These are phyloP conservation scores for Globisporangium spiculum DNA, from an alignment of 352 stramenopile species.

Conservation along the genomic window DNA sequence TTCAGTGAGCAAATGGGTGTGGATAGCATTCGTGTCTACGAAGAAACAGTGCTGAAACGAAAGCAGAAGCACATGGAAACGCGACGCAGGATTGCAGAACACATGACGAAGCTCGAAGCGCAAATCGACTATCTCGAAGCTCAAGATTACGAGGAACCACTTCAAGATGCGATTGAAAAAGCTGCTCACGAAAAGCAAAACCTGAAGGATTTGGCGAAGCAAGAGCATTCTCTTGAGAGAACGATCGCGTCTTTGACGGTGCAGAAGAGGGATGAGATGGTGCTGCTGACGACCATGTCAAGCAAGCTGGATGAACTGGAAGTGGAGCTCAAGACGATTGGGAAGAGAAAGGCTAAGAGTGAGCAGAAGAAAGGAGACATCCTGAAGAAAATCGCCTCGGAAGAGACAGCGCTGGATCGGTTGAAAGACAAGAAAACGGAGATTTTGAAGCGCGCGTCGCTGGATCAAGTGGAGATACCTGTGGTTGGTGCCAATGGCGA, in stretches of 20 bases:
- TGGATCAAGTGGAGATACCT: conserved; percentile 95
- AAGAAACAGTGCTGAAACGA: conserved; percentile 91
- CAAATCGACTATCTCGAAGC: conserved; percentile 69
- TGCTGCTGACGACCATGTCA: conserved; percentile 25
- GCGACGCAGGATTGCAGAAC: conserved; percentile 67
- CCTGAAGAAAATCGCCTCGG: conserved; percentile 80
- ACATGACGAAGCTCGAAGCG: conserved; percentile 80
- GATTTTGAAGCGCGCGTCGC: conserved; percentile 92
- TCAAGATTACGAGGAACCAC: conserved; percentile 60
- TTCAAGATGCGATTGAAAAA: conserved; percentile 44
- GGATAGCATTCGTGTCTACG: conserved; percentile 87
- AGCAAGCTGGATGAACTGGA: conserved; percentile 57
- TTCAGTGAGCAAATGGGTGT: conserved; percentile 81
- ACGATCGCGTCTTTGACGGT: conserved; percentile 55
- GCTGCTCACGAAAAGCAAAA: conserved; percentile 42
- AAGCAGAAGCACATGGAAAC: conserved; percentile 69
- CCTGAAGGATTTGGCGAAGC: conserved; percentile 51
- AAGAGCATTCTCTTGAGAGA: conserved; percentile 48
- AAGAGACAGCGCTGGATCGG: conserved; percentile 90
- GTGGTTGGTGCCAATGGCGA: conserved; percentile 22
- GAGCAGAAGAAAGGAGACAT: conserved; percentile 63
- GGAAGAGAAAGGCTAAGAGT: conserved; percentile 56
- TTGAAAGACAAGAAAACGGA: conserved; percentile 94
- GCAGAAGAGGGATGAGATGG: conserved; percentile 71
- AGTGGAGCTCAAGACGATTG: conserved; percentile 55